A percentile compares a stretch with the other conserved stretches of the same genome.
Conservation (phyloP, 805 yeast genomes). For the Blastobotrys mokoenaii region DNA sequence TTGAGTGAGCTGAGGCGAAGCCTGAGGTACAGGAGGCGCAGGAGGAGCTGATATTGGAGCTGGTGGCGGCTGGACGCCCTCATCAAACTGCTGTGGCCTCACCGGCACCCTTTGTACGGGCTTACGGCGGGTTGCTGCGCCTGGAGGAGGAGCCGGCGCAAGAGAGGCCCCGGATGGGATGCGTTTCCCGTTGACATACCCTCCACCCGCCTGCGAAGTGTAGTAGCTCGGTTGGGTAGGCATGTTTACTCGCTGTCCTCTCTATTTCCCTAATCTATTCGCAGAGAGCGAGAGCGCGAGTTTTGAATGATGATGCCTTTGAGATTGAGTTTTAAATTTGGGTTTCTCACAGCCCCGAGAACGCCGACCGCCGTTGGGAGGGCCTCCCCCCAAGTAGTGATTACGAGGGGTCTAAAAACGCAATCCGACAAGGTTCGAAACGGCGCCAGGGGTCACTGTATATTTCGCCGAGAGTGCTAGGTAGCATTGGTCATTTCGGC, state of each 20-base stretch:
- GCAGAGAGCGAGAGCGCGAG: background rate
- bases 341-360: background rate
- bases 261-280: constrained; percentile 1
- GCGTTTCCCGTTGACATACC: constrained; percentile 13
- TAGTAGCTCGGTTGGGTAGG: background rate
- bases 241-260: background rate
- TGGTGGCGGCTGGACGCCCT: constrained; percentile 1
- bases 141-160: constrained; percentile 11
- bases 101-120: constrained; percentile 15
- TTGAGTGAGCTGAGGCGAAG: too few species aligned
- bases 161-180: constrained; percentile 7
- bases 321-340: background rate
- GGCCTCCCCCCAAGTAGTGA: too few species aligned
- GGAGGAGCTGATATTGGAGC: background rate
- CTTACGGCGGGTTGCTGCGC: constrained; percentile 10
- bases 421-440: too few species aligned
- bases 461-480: too few species aligned
- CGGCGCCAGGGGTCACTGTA: too few species aligned
- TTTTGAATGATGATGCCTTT: too few species aligned
- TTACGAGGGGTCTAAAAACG: too few species aligned
- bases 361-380: too few species aligned
- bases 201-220: background rate
- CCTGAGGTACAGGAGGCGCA: too few species aligned
- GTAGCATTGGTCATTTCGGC: too few species aligned
- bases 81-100: too few species aligned